A percentile compares a stretch with the other conserved stretches of the same genome.
Evolutionary conservation across 805 yeast species (phyloP).

Genomic region (Ogataea pignaliae): DNA sequence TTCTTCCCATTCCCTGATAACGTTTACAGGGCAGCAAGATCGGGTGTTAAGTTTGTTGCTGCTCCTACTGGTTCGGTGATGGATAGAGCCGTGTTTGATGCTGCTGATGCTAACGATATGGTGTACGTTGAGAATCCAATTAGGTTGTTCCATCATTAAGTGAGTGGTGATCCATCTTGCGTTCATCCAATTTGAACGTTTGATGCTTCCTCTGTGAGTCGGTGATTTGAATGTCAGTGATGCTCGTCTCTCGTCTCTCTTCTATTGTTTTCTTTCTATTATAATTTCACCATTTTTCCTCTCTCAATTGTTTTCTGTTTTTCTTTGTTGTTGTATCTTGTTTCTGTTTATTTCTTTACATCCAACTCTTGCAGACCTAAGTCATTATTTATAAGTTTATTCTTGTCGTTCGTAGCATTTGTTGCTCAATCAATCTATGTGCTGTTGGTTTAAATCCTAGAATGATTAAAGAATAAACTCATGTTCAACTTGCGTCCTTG

Average conservation of each 20-base stretch:
- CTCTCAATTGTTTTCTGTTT: too few species aligned
- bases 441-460: too few species aligned
- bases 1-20: slow-evolving; percentile 99
- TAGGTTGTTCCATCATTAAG: slow-evolving; percentile 93
- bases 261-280: neutral
- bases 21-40: slow-evolving; percentile 93
- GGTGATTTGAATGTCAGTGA: neutral
- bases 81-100: slow-evolving; percentile 93
- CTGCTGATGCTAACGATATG: slow-evolving; percentile 86
- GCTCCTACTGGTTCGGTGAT: slow-evolving; percentile 98
- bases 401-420: too few species aligned
- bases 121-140: slow-evolving; percentile 97
- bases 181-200: too few species aligned
- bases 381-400: too few species aligned
- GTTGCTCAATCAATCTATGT: too few species aligned
- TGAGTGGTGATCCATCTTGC: neutral
- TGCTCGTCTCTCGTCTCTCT: neutral
- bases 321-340: too few species aligned
- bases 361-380: too few species aligned
- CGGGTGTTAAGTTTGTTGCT: slow-evolving; percentile 93
- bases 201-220: too few species aligned
- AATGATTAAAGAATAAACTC: too few species aligned
- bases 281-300: neutral
- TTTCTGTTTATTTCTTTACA: too few species aligned
- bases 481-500: too few species aligned